Conservation (phyloP, 257 asterid species). For the Jacaranda copaia region DNA sequence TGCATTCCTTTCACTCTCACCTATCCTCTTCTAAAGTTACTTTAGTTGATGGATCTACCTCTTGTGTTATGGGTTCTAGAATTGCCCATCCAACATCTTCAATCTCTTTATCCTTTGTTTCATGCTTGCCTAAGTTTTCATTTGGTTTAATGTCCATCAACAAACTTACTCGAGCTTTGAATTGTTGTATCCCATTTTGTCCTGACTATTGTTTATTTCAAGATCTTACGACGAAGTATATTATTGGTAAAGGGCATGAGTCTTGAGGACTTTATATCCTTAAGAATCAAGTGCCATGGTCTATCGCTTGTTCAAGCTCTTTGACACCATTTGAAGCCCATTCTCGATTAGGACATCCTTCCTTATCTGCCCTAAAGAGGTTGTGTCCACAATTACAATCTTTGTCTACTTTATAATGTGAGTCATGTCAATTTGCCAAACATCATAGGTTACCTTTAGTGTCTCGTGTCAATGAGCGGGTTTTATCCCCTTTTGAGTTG, state of each 20-base stretch:
- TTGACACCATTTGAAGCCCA: not conserved
- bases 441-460: not conserved
- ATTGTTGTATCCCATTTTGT: not conserved
- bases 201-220: not conserved
- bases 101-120: not conserved
- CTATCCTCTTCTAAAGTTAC: not conserved
- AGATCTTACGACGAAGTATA: not conserved
- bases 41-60: not conserved
- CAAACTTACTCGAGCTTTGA: not conserved
- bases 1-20: not conserved
- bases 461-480: not conserved
- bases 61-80: not conserved
- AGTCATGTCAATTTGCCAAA: not conserved
- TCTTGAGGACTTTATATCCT: not conserved
- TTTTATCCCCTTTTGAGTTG: not conserved
- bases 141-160: not conserved
- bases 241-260: not conserved
- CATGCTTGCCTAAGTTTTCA: not conserved
- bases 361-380: not conserved
- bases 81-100: not conserved
- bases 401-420: not conserved
- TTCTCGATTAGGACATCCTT: slow-evolving; percentile 17
- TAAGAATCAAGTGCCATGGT: not conserved
- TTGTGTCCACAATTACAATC: not conserved
- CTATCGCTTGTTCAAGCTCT: not conserved